Evolutionary conservation across 192 early-diverging fungal species (phyloP), one percentile per base, ranked within the genome.

Genomic region (Piromyces sp.): DNA sequence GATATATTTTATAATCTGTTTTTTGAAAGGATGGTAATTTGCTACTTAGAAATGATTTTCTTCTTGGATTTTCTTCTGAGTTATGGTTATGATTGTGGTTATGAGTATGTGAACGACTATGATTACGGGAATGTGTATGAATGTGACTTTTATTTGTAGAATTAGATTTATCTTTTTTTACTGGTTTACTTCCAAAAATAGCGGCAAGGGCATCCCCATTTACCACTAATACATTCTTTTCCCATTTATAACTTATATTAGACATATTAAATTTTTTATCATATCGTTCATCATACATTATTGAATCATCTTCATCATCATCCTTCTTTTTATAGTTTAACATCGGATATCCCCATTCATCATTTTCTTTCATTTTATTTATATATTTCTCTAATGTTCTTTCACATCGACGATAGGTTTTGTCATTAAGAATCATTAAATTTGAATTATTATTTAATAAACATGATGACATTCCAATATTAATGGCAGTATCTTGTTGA

Each of bases 381-480:
- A 68, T 68, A 68, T 26, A 68, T 68, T 68, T 68, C n/a, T 68
- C 51, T 0, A 68, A 26, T 0, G 51, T 78, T 89, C 36, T 30
- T 88, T 84, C 82, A 88, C 81, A 38, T 80, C 30, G 12, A 14
- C 28, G 26, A 83, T 84, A 37, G 68, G 42, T 29, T 84, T 19
- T 85, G 84, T 42, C 79, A 79, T 86, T 68, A n/a, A 68, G 26
- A 22, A 88, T 88, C 58, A 90, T 30, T 30, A 89, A 81, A 30
- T 36, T 58, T 87, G 89, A 68, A n/a, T 68, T 90, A 51, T 86
- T 85, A 19, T 81, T 80, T 80, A 80, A 58, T 81, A 90, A 87
- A 5, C 92, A 87, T 58, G 92, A 94, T 0, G 95, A 93, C 79
- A 93, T 90, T 19, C 90, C 91, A 83, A 92, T 91, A 79, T 92